Base-by-base conservation (phyloP, 2,329 filamentous ascomycete genomes). In the Clonostachys rosea region DNA sequence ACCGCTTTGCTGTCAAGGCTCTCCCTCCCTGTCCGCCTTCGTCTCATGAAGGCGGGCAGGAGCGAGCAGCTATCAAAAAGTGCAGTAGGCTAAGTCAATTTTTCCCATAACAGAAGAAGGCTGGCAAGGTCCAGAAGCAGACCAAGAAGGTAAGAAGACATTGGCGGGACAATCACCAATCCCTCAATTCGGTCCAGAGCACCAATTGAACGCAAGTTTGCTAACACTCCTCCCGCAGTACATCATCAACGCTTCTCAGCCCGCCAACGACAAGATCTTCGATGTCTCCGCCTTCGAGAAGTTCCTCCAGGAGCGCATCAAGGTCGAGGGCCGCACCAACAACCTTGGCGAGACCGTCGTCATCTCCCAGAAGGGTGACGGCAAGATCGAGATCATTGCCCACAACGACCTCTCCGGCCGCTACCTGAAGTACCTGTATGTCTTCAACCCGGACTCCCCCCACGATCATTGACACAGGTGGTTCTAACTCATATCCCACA, bases 221-320 rank as follows among this genome's bases (percentile, higher is more conserved):
- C 12, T 34, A 16, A 51, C 59, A 49, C 56, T 50, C 18, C 24
- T 42, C 16, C n/a, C 49, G 47, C 61, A 95, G 92, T 99, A 90
- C 86, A 86, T 95, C 81, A 97, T 99, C 89, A 95, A 99, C 81
- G 92, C 91, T 74, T 91, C 89, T 67, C 92, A 97, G 79, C 94
- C 94, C 66, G 91, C 91, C 63, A 89, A 84, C 79, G 94, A 99
- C 84, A 97, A 97, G 87, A 99, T 99, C 84, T 97, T 99, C 85
- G 94, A 99, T 75, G 86, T 96, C 72, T 85, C 89, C 65, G 91
- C 91, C 62, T 99, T 99, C 74, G 91, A 96, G 81, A 97, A 97
- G 86, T 99, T 99, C 88, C 89, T 99, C 56, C 91, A 96, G 84
- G 94, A 97, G 78, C 91, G 89, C 79, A 95, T 99, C 86, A 99